Base-by-base conservation (phyloP, 345 rosid species). In the Dimocarpus longan region DNA sequence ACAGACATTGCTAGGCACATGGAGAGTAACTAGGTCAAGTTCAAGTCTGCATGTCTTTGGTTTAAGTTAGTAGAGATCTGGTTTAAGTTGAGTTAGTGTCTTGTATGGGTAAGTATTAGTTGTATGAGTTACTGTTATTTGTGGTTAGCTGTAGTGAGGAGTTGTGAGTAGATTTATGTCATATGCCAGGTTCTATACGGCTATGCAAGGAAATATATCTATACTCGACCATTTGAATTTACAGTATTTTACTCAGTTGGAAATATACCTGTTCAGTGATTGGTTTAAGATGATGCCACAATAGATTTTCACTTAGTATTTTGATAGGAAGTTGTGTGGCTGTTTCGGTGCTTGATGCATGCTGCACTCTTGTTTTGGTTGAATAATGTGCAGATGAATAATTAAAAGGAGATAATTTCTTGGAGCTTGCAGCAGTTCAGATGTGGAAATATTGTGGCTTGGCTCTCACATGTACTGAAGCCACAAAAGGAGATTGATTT, bases 321-420 rank as follows among this genome's bases (percentile, higher is more conserved):
- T 32, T 32, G 37, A 32, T 32, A 32, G 37, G 37, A 32, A 32
- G 37, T 32, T 32, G 43, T 28, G 9, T 24, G 39, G 8, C 32
- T 70, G 28, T 70, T 70, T 10, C n/a, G 16, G 22, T 26, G n/a
- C 60, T 70, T 70, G 62, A 70, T 46, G 54, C 54, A 46, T 32
- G 46, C 19, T 6, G n/a, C 15, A 8, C 6, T 22, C 40, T 6
- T 70, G 18, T 50, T 24, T 70, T 70, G 22, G 57, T 42, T 68
- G 12, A 15, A 8, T 68, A 21, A 10, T 68, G 16, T 68, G 5
- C 13, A 68, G 71, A 68, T 10, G 71, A 21, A 11, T 13, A 26
- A 39, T 40, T 67, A 7, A 8, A 40, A 67, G 50, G 50, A 32
- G 50, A 40, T 24, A 67, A 40, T 39, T 19, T 67, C 5, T 10